These are phyloP conservation scores for Volvariella surrecta DNA, from an alignment of 1,284 basidiomycete species.

Conservation along the genomic window DNA sequence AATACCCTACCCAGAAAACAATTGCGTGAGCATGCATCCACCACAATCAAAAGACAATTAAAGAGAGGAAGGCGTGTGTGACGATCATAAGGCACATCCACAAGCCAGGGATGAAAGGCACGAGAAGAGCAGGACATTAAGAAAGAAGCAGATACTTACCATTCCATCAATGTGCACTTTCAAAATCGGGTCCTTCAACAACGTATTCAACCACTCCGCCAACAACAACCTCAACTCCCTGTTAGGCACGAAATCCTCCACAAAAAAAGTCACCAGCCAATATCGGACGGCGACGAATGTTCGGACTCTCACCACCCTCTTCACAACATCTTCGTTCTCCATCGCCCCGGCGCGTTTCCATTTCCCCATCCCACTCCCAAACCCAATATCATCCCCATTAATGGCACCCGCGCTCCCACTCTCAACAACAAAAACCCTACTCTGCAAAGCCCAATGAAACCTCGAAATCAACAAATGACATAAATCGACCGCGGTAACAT, in stretches of 20 bases:
- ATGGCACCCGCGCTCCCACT: background rate
- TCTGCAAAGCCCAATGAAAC: conserved; percentile 78
- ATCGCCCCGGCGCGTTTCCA: background rate
- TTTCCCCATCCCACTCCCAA: background rate
- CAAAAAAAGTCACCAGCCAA: conserved; percentile 83
- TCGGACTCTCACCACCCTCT: conserved; percentile 73
- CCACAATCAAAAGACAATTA: no score
- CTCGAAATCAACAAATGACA: conserved; percentile 73
- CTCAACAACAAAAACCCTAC: background rate
- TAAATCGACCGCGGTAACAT: conserved; percentile 68
- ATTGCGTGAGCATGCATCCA: no score
- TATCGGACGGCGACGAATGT: conserved; percentile 83
- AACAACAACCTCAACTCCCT: conserved; percentile 63
- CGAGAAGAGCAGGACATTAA: conserved; percentile 7
- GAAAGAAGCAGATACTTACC: conserved; percentile 35
- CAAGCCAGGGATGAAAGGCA: background rate
- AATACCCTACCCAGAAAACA: conserved; percentile 41
- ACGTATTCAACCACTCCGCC: conserved; percentile 72
- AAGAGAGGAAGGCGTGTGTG: no score
- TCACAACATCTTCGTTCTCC: conserved; percentile 51
- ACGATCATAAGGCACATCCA: no score
- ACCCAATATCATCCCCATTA: background rate
- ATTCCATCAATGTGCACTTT: conserved; percentile 56
- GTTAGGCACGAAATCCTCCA: conserved; percentile 79
- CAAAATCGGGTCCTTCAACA: conserved; percentile 60